Conservation (phyloP, 805 yeast species). For the Suhomyces faveliae region DNA sequence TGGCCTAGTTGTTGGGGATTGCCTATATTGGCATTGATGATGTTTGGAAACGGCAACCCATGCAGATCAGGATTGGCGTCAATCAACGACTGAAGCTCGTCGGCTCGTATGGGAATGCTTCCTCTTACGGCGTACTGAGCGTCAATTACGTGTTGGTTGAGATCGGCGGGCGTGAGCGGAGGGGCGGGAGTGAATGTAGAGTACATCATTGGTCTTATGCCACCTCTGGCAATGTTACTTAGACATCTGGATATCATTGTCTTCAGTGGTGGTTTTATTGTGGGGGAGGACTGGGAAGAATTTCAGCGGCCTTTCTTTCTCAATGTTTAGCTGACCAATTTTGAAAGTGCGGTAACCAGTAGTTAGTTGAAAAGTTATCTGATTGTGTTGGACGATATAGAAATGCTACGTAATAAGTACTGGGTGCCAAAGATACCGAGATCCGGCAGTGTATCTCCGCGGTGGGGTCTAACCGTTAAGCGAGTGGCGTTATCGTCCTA, state of each 20-base stretch:
- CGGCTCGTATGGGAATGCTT: slow-evolving; percentile 88
- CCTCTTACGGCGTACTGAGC: slow-evolving; percentile 98
- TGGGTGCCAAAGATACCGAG: too few species aligned
- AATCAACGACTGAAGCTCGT: slow-evolving; percentile 65
- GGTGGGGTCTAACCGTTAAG: too few species aligned
- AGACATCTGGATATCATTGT: background rate
- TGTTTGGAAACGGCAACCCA: slow-evolving; percentile 70
- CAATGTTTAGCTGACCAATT: background rate
- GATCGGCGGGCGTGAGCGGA: slow-evolving; percentile 35
- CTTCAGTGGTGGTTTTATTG: background rate
- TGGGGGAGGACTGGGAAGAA: background rate
- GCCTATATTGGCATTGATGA: slow-evolving; percentile 92
- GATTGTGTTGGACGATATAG: background rate
- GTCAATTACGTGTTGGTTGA: slow-evolving; percentile 71
- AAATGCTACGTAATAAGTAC: too few species aligned
- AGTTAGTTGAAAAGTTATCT: too few species aligned
- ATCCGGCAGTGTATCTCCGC: too few species aligned
- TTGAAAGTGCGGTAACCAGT: background rate
- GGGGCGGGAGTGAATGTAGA: slow-evolving; percentile 20
- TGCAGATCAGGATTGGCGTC: slow-evolving; percentile 46
- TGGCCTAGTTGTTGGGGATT: slow-evolving; percentile 98
- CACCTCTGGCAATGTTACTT: background rate
- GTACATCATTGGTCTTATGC: slow-evolving; percentile 2
- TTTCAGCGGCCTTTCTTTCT: background rate
- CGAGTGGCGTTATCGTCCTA: too few species aligned